These are phyloP conservation scores for Entamoeba invadens DNA, from an alignment of 208 protist genomes.

Conservation along the genomic window DNA sequence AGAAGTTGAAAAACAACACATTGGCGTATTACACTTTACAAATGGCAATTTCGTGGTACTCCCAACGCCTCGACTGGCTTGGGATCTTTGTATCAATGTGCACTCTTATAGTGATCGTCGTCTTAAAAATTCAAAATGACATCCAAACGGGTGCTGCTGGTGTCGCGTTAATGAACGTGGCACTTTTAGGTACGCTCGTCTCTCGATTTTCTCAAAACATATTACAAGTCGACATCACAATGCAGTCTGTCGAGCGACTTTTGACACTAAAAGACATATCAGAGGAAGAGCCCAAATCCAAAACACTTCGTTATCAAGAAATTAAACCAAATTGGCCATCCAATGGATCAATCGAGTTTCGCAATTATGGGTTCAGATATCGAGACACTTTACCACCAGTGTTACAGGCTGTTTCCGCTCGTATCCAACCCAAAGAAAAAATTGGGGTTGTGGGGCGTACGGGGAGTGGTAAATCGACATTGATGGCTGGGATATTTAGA, in stretches of 20 bases:
- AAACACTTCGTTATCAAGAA: neutral
- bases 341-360: neutral
- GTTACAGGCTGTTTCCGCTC: slow-evolving; percentile 23
- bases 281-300: neutral
- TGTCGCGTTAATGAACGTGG: neutral
- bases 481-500: slow-evolving; percentile 33
- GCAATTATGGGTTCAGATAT: neutral
- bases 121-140: neutral
- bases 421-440: slow-evolving; percentile 24
- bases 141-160: neutral
- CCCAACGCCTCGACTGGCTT: slow-evolving; percentile 7
- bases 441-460: slow-evolving; percentile 42
- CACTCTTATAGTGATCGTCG: neutral
- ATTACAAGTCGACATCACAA: neutral
- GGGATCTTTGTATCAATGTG: neutral
- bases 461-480: slow-evolving; percentile 39
- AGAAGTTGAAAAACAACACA: neutral
- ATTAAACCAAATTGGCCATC: neutral
- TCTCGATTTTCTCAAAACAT: neutral
- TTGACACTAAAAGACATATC: neutral
- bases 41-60: neutral
- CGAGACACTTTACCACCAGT: slow-evolving; percentile 21
- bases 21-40: neutral
- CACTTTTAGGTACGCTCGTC: neutral
- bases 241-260: neutral